Evolutionary conservation across 2,329 filamentous ascomycete genomes (phyloP).

Genomic region (Cytospora leucostoma): DNA sequence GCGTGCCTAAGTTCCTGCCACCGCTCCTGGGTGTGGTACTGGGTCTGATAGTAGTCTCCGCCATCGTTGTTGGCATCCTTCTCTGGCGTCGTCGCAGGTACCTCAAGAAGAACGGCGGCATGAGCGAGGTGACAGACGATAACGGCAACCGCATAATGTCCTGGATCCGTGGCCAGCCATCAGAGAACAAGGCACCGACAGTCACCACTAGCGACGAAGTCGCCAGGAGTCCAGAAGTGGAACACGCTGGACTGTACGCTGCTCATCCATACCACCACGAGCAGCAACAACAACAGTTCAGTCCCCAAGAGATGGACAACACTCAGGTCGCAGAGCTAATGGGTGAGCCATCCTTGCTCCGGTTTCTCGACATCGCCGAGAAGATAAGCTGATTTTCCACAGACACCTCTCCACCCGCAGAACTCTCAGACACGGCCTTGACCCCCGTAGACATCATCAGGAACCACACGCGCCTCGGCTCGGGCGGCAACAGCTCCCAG

Average conservation of each 20-base stretch:
- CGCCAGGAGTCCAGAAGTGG: conserved; percentile 37
- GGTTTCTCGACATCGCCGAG: neutral
- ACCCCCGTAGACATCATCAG: conserved; percentile 44
- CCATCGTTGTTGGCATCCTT: conserved; percentile 51
- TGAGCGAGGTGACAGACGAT: conserved; percentile 47
- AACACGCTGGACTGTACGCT: conserved; percentile 34
- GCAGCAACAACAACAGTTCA: conserved; percentile 18
- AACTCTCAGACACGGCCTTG: conserved; percentile 49
- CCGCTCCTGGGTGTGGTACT: conserved; percentile 65
- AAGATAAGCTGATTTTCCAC: conserved; percentile 18
- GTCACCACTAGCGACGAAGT: conserved; percentile 49
- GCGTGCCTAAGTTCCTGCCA: conserved; percentile 58
- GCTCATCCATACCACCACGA: conserved; percentile 18
- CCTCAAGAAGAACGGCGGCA: conserved; percentile 41
- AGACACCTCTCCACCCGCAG: conserved; percentile 48
- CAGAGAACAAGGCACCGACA: conserved; percentile 47
- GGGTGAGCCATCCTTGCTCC: conserved; percentile 40
- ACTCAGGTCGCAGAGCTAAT: conserved; percentile 49
- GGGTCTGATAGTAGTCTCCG: conserved; percentile 57
- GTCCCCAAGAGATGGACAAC: conserved; percentile 44
- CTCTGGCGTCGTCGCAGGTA: conserved; percentile 54
- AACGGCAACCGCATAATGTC: conserved; percentile 49
- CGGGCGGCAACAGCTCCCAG: conserved; percentile 30
- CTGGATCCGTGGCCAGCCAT: conserved; percentile 53
- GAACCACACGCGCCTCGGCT: conserved; percentile 37